Evolutionary conservation across 129 eudicot genomes (phyloP).

Genomic region (Flaveria sonorensis): DNA sequence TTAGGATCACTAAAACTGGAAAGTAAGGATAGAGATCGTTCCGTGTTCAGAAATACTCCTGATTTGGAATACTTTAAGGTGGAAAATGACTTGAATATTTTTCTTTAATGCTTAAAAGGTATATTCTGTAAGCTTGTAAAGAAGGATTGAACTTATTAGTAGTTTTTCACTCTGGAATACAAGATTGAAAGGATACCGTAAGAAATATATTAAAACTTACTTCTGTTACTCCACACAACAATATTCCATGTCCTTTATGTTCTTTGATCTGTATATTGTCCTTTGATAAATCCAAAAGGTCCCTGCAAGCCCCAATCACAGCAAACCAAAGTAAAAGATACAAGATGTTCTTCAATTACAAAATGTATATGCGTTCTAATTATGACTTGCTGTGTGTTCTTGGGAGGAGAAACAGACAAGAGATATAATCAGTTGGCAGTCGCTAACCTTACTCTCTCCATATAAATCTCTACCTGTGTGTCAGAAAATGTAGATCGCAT

Average conservation of each 20-base stretch:
- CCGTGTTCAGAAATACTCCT: not conserved
- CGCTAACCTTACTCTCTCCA: slow-evolving; percentile 91
- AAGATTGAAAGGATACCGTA: not conserved
- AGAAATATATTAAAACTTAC: slow-evolving; percentile 38
- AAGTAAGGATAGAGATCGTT: not conserved
- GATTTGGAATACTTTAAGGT: not conserved
- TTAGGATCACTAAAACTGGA: not conserved
- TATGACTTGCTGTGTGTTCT: slow-evolving; percentile 8
- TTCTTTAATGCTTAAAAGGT: not conserved
- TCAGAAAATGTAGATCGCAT: slow-evolving; percentile 17
- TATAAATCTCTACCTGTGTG: slow-evolving; percentile 85
- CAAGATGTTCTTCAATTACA: slow-evolving; percentile 1
- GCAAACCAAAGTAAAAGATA: not conserved
- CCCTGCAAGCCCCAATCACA: slow-evolving; percentile 50
- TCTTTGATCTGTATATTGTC: slow-evolving; percentile 88
- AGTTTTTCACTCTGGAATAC: slow-evolving; percentile 2
- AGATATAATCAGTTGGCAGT: slow-evolving; percentile 13
- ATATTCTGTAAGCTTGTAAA: slow-evolving; percentile 17
- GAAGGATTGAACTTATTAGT: slow-evolving; percentile 11
- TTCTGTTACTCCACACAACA: slow-evolving; percentile 75
- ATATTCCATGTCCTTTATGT: slow-evolving; percentile 66
- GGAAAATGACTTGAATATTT: not conserved
- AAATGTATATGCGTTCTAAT: not conserved
- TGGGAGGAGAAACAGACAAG: not conserved
- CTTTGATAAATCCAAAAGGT: slow-evolving; percentile 89